Evolutionary conservation across 2,329 filamentous ascomycete species (phyloP), one percentile per base, ranked within the genome.

Genomic region (Colletotrichum tropicicola): DNA sequence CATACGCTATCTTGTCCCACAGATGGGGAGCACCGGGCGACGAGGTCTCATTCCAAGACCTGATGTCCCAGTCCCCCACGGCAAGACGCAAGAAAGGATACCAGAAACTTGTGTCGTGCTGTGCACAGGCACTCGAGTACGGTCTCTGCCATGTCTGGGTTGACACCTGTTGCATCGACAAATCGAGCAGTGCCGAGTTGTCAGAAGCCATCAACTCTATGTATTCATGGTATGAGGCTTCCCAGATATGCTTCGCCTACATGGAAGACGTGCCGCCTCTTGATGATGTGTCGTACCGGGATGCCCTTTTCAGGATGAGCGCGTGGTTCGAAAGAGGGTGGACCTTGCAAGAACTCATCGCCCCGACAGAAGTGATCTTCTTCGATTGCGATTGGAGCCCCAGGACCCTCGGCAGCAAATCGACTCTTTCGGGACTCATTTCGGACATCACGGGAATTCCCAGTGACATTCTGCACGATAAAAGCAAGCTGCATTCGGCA

Each of bases 391-490:
- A 51, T 8, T 73, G 70, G 70, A 25, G 21, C 1, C 35, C 0
- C 6, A 39, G 32, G 32, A 6, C 32, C 12, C 32, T 71, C 1
- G 68, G 68, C 7, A 69, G 27, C 1, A 62, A 66, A 43, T 9
- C 17, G 0, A 2, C 27, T 2, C 27, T 58, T 15, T 32, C 62
- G 49, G 12, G 68, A 68, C 9, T 52, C 47, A 64, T 79, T 6
- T 67, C 69, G 4, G 45, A 57, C 7, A 71, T 75, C 27, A 79
- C 77, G 1, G 67, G 68, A 0, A 74, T 79, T n/a, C 10, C 9
- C 2, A 2, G 5, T 3, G 32, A 6, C 12, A 13, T 21, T 2
- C 28, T 49, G 17, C 3, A 19, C 23, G 2, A 35, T 6, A 4
- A 39, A 15, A 19, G 7, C 12, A 13, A 30, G 23, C 8, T 72